These are phyloP conservation scores for Calonectria pteridis DNA, from an alignment of 2,329 filamentous ascomycete species.

Conservation along the genomic window DNA sequence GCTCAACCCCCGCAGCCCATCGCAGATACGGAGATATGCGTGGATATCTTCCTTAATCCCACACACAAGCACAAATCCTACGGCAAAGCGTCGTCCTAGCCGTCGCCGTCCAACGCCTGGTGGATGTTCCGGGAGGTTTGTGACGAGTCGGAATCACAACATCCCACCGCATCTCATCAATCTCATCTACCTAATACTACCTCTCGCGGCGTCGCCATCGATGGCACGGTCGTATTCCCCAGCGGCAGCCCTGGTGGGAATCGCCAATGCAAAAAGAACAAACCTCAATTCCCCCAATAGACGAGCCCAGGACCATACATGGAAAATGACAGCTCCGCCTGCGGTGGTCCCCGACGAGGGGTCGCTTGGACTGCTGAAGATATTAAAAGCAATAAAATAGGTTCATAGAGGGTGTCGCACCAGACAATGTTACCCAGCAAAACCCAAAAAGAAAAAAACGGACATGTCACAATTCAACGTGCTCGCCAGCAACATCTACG, in stretches of 20 bases:
- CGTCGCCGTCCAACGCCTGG: not conserved
- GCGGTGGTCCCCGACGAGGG: not conserved
- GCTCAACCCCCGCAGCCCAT: constrained; percentile 6
- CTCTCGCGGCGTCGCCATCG: not conserved
- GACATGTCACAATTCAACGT: constrained; percentile 1
- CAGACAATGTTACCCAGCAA: constrained; percentile 1
- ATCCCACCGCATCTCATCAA: constrained; percentile 28
- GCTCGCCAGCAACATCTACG: not conserved
- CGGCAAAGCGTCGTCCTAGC: not conserved
- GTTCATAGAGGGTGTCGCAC: not conserved
- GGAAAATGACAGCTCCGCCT: constrained; percentile 14
- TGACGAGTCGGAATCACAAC: constrained; percentile 24
- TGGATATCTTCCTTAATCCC: not conserved
- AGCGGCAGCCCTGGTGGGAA: constrained; percentile 5
- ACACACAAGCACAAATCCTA: not conserved
- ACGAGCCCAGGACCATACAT: not conserved
- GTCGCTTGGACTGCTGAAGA: constrained; percentile 9
- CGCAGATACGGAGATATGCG: not conserved
- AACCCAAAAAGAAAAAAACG: not conserved
- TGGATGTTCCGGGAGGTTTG: constrained; percentile 9
- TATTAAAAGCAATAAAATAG: constrained; percentile 13
- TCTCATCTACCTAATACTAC: constrained; percentile 23
- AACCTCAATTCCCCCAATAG: not conserved
- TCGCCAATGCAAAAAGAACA: constrained; percentile 4
- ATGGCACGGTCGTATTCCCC: constrained; percentile 16